Conservation (phyloP, 306 rosid species). For the Pachyrhizus erosus region DNA sequence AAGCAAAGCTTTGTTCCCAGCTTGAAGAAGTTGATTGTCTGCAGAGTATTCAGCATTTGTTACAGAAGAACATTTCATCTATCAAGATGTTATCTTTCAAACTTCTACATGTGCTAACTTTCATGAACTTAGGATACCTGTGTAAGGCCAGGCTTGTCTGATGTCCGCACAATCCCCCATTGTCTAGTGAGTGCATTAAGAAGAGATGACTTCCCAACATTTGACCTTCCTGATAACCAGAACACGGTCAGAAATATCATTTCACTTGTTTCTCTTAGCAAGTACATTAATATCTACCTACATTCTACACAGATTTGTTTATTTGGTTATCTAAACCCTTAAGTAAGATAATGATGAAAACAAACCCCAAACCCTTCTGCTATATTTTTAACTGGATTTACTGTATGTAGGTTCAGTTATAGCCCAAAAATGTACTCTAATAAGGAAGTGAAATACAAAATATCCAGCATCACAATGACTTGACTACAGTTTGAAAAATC, state of each 20-base stretch:
- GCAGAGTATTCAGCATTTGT: constrained; percentile 46
- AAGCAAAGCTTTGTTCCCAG: constrained; percentile 75
- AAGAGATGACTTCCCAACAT: constrained; percentile 95
- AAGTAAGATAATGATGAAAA: neutral
- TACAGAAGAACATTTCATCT: constrained; percentile 19
- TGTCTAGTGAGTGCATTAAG: constrained; percentile 94
- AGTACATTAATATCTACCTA: constrained; percentile 4
- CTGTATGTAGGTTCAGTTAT: neutral
- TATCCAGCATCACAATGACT: constrained; percentile 12
- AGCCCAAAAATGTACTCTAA: constrained; percentile 3
- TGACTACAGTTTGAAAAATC: neutral
- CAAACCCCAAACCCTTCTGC: neutral
- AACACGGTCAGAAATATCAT: constrained; percentile 23
- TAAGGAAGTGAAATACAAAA: neutral
- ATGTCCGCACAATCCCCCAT: constrained; percentile 94
- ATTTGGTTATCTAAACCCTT: neutral
- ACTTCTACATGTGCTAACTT: neutral
- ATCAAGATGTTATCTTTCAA: constrained; percentile 11
- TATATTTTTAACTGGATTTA: neutral
- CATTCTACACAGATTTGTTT: constrained; percentile 8
- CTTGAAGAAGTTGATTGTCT: constrained; percentile 88
- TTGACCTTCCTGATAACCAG: constrained; percentile 81
- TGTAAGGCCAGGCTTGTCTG: constrained; percentile 96
- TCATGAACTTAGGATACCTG: constrained; percentile 59
- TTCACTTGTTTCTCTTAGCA: constrained; percentile 35